A percentile compares a stretch with the other conserved stretches of the same genome.
Conservation (phyloP, 78 protist species). For the Pigoraptor vietnamica region DNA sequence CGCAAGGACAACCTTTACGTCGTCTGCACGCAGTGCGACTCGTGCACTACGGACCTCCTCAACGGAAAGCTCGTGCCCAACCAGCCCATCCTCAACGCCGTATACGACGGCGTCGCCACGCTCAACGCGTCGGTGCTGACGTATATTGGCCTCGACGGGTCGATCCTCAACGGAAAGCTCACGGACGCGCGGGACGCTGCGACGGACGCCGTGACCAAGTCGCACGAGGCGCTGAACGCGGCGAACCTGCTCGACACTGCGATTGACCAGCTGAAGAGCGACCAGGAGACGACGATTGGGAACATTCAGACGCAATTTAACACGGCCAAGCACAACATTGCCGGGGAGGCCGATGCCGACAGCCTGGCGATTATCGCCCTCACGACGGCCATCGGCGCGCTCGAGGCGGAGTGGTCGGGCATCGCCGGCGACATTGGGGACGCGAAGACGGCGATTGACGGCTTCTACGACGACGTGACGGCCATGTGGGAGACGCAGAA, state of each 20-base stretch:
- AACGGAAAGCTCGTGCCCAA: neutral
- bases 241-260: too few species aligned
- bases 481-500: too few species aligned
- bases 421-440: neutral
- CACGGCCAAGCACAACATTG: too few species aligned
- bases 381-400: neutral
- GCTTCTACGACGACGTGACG: too few species aligned
- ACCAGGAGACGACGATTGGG: too few species aligned
- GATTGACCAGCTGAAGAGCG: too few species aligned
- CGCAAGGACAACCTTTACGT: neutral
- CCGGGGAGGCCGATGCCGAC: too few species aligned
- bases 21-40: neutral
- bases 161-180: neutral
- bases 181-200: neutral
- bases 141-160: neutral
- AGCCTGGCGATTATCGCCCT: too few species aligned
- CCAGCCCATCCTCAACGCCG: neutral
- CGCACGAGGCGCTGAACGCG: neutral
- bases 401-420: neutral
- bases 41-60: neutral
- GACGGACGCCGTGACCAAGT: neutral
- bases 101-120: neutral
- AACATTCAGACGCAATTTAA: too few species aligned
- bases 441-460: too few species aligned
- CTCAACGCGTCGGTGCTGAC: neutral